Evolutionary conservation across 2,329 filamentous ascomycete species (phyloP).

Genomic region (Fusarium robinianum): DNA sequence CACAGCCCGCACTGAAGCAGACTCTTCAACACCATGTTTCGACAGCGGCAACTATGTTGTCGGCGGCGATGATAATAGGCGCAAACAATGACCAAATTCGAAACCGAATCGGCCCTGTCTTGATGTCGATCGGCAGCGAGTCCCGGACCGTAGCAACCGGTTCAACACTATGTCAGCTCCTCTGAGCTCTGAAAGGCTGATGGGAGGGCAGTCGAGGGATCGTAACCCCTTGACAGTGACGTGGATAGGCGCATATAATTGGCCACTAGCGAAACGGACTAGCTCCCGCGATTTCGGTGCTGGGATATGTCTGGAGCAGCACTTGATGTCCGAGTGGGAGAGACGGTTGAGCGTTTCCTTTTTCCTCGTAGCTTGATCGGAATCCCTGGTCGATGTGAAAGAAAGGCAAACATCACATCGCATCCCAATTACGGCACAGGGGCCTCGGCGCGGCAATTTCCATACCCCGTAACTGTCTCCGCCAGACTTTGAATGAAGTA

Average conservation of each 20-base stretch:
- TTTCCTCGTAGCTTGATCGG: constrained; percentile 7
- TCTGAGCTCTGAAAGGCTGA: constrained; percentile 16
- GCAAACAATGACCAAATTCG: constrained; percentile 3
- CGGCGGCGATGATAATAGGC: constrained; percentile 1
- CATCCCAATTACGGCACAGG: constrained; percentile 11
- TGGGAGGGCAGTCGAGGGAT: constrained; percentile 19
- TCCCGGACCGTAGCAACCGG: constrained; percentile 4
- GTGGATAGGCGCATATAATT: constrained; percentile 13
- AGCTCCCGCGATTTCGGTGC: constrained; percentile 5
- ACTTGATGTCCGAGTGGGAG: neutral
- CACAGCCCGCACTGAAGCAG: constrained; percentile 5
- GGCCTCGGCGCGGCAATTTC: constrained; percentile 16
- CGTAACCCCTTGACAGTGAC: constrained; percentile 9
- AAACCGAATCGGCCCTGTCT: constrained; percentile 15
- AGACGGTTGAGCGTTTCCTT: constrained; percentile 7
- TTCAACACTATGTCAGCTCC: constrained; percentile 10
- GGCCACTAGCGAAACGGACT: neutral
- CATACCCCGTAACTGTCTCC: constrained; percentile 17
- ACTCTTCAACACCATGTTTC: constrained; percentile 2
- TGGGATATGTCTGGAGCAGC: too few relatives aligned
- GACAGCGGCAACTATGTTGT: constrained; percentile 4
- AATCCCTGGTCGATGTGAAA: constrained; percentile 5
- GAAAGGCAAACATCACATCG: constrained; percentile 20
- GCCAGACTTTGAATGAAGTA: too few relatives aligned
- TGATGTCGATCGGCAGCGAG: constrained; percentile 26